These are phyloP conservation scores for Wallacemonas sp. DNA, from an alignment of 208 protist genomes.

Conservation along the genomic window DNA sequence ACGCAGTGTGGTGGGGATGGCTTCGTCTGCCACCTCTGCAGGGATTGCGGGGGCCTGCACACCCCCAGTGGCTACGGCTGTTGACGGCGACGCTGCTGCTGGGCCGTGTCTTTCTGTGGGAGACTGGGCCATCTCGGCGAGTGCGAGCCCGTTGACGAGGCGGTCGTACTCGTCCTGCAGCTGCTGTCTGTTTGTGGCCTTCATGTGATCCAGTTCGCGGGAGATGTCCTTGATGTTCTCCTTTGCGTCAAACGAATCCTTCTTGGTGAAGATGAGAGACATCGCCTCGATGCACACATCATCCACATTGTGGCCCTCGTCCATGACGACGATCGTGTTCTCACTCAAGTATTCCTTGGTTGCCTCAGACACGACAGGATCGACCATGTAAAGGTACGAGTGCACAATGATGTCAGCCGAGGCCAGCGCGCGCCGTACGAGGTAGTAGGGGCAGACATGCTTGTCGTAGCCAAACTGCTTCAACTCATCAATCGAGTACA, in stretches of 20 bases:
- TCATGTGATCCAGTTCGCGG: conserved; percentile 69
- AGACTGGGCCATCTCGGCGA: conserved; percentile 65
- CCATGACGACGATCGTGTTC: conserved; percentile 98
- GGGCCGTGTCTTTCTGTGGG: conserved; percentile 24
- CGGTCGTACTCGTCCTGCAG: conserved; percentile 94
- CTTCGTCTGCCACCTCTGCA: conserved; percentile 87
- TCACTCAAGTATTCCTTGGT: conserved; percentile 91
- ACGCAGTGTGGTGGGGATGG: conserved; percentile 96
- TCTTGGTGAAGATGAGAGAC: conserved; percentile 95
- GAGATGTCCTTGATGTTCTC: conserved; percentile 87
- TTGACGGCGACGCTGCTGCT: neutral
- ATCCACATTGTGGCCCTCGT: conserved; percentile 99
- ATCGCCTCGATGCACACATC: conserved; percentile 99
- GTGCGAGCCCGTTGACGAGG: conserved; percentile 91
- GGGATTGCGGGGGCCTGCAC: conserved; percentile 58
- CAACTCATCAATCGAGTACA: conserved; percentile 97
- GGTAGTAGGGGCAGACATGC: conserved; percentile 96
- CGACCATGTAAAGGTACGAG: conserved; percentile 99
- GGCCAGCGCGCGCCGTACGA: conserved; percentile 84
- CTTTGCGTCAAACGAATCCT: conserved; percentile 78
- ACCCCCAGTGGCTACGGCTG: neutral
- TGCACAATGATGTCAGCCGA: conserved; percentile 98
- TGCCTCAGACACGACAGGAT: conserved; percentile 96
- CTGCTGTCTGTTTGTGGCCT: conserved; percentile 87
- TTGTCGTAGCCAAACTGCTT: conserved; percentile 88